A percentile compares a stretch with the other conserved stretches of the same genome.
These are phyloP conservation scores for Naganishia liquefaciens DNA, from an alignment of 1,284 basidiomycete species.

Conservation along the genomic window DNA sequence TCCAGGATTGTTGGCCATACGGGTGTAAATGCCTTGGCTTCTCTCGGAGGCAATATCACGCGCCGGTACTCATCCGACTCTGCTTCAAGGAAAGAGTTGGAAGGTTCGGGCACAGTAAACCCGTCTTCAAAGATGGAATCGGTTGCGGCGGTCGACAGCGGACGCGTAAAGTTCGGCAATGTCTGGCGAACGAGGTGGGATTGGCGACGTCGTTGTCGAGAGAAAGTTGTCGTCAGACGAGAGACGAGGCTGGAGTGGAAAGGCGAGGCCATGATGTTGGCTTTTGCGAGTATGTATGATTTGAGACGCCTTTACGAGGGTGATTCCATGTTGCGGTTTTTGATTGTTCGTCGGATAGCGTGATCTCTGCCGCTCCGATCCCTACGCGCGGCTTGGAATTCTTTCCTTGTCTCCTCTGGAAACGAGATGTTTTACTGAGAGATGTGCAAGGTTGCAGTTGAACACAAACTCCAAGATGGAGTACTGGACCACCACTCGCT, in stretches of 20 bases:
- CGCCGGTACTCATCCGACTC: slow-evolving; percentile 29
- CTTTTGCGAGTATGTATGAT: too few relatives aligned
- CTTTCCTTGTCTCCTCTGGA: too few relatives aligned
- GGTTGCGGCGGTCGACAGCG: too few relatives aligned
- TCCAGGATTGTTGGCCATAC: slow-evolving; percentile 30
- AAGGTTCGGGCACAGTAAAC: neutral
- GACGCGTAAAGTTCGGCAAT: neutral
- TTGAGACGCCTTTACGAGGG: too few relatives aligned
- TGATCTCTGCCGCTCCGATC: too few relatives aligned
- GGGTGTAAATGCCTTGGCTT: neutral
- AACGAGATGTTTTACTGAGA: too few relatives aligned
- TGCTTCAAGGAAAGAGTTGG: slow-evolving; percentile 20
- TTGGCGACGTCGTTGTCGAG: slow-evolving; percentile 5
- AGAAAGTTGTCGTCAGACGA: slow-evolving; percentile 14
- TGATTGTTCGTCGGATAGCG: too few relatives aligned
- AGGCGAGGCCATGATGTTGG: neutral
- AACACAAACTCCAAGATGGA: too few relatives aligned
- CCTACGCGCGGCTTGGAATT: too few relatives aligned
- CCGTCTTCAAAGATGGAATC: slow-evolving; percentile 17
- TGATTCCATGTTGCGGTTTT: too few relatives aligned
- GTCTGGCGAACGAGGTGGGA: neutral
- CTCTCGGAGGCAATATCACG: slow-evolving; percentile 19
- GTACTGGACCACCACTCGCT: too few relatives aligned
- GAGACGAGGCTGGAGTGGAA: slow-evolving; percentile 4
- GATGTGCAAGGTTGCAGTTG: neutral